phyloP scores from a whole-genome alignment of 345 rosid species.

The Eucalyptus globulus region DNA sequence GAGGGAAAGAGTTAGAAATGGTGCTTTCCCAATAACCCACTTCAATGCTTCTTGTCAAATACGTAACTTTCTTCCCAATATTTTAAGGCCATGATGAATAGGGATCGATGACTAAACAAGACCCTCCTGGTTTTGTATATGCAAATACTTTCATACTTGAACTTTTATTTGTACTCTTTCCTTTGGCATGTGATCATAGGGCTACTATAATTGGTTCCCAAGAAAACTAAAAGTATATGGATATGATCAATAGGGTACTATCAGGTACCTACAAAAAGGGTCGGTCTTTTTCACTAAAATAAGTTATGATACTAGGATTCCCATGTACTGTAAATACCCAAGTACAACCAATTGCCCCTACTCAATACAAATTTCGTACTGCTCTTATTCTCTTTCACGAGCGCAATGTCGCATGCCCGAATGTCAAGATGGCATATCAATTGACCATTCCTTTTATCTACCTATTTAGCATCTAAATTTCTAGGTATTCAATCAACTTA shows the following conservation, averaged over 20 bases:
- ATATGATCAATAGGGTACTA: neutral
- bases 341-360: neutral
- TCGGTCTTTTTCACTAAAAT: neutral
- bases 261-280: neutral
- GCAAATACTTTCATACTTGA: neutral
- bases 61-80: neutral
- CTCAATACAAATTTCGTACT: neutral
- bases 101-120: neutral
- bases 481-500: neutral
- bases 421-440: neutral
- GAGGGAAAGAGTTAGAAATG: neutral
- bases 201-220: neutral
- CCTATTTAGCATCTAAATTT: neutral
- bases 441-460: neutral
- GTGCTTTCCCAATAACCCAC: neutral
- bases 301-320: neutral
- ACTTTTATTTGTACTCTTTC: neutral
- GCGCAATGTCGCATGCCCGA: neutral
- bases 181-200: neutral
- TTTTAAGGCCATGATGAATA: neutral
- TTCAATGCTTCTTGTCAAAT: neutral
- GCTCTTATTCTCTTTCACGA: neutral
- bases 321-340: neutral
- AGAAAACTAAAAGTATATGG: neutral
- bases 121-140: neutral